Evolutionary conservation across 345 rosid genomes (phyloP).

Genomic region (Sonneratia alba): DNA sequence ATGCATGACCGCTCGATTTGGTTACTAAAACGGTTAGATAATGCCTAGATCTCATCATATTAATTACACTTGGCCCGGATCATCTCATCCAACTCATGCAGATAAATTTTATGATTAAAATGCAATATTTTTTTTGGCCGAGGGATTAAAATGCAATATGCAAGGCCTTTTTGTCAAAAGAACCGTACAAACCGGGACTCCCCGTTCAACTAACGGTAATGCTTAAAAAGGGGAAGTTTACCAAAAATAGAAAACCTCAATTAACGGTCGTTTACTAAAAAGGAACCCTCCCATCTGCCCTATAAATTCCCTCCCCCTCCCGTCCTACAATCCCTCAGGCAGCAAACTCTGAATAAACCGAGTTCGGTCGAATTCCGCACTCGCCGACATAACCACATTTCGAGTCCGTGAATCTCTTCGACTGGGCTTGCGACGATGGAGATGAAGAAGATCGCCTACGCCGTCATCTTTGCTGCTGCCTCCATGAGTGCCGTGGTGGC

Average conservation of each 20-base stretch:
- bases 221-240: not conserved
- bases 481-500: constrained; percentile 42
- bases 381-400: not conserved
- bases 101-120: too few relatives aligned
- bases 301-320: not conserved
- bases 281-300: not conserved
- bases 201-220: not conserved
- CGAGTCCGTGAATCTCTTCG: not conserved
- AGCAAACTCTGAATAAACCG: not conserved
- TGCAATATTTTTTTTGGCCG: too few relatives aligned
- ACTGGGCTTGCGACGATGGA: constrained; percentile 17
- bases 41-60: too few relatives aligned
- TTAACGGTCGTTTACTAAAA: not conserved
- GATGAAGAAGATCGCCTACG: constrained; percentile 52
- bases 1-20: too few relatives aligned
- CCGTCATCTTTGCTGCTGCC: constrained; percentile 42
- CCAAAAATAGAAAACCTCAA: not conserved
- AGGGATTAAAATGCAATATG: too few relatives aligned
- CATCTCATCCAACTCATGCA: too few relatives aligned
- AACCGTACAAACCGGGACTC: not conserved
- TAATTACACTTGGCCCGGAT: too few relatives aligned
- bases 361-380: not conserved
- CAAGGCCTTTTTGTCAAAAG: not conserved
- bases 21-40: too few relatives aligned
- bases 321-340: not conserved